These are phyloP conservation scores for Suillus subaureus DNA, from an alignment of 768 basidiomycete genomes.

Conservation along the genomic window DNA sequence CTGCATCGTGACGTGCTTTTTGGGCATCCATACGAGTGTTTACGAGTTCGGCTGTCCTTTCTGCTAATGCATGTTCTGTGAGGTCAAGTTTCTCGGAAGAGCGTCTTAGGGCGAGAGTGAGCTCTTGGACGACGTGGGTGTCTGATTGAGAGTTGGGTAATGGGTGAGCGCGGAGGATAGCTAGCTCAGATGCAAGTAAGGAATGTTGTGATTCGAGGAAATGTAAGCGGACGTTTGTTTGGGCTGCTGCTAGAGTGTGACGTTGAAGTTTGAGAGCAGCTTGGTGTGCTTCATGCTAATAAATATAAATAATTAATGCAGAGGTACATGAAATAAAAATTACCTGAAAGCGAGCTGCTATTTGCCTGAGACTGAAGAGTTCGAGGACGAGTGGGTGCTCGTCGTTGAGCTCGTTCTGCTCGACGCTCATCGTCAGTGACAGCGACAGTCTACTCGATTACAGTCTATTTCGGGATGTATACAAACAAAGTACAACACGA, in stretches of 20 bases:
- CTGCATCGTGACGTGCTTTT: conserved; percentile 44
- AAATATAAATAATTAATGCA: not conserved
- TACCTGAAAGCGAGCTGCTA: conserved; percentile 55
- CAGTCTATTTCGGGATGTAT: conserved; percentile 18
- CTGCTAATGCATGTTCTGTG: conserved; percentile 57
- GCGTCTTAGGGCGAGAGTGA: conserved; percentile 68
- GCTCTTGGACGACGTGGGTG: conserved; percentile 39
- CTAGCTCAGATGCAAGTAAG: conserved; percentile 55
- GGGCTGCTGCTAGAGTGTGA: conserved; percentile 44
- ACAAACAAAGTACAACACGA: conserved; percentile 22
- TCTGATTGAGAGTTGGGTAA: conserved; percentile 40
- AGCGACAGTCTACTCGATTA: conserved; percentile 11
- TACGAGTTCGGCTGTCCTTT: conserved; percentile 50
- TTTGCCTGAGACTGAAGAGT: conserved; percentile 46
- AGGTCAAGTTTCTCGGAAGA: conserved; percentile 67
- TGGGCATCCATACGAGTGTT: conserved; percentile 44
- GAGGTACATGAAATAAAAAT: conserved; percentile 6
- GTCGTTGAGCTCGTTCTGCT: conserved; percentile 20
- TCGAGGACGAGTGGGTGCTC: conserved; percentile 51
- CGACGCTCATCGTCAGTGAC: not conserved
- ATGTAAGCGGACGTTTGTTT: conserved; percentile 47
- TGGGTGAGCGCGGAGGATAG: conserved; percentile 54
- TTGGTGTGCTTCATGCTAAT: conserved; percentile 68
- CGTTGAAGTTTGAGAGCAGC: conserved; percentile 69
- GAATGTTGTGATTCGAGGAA: conserved; percentile 63